These are phyloP conservation scores for Colletotrichum orchidophilum DNA, from an alignment of 2,329 filamentous ascomycete species.

Conservation along the genomic window DNA sequence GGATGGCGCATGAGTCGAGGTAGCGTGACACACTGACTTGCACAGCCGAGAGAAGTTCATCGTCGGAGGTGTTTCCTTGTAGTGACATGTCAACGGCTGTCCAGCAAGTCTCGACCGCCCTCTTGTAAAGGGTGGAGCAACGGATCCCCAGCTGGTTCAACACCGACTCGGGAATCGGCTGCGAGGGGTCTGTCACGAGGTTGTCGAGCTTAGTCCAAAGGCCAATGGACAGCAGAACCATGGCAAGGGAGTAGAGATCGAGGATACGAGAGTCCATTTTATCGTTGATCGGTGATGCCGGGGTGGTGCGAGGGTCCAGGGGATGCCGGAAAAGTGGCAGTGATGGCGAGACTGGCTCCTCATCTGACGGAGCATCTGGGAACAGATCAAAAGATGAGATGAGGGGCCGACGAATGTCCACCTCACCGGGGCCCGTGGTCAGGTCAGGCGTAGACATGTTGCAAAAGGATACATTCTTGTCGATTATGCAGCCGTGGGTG, in stretches of 20 bases:
- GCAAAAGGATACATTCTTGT: slow-evolving; percentile 74
- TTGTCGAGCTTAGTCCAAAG: slow-evolving; percentile 76
- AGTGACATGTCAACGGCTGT: slow-evolving; percentile 73
- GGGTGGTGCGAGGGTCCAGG: slow-evolving; percentile 64
- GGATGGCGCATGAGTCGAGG: slow-evolving; percentile 68
- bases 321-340: slow-evolving; percentile 72
- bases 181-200: slow-evolving; percentile 55
- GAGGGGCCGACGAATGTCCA: slow-evolving; percentile 74
- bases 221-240: slow-evolving; percentile 79
- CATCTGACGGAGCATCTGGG: slow-evolving; percentile 53
- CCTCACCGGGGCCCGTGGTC: slow-evolving; percentile 52
- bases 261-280: slow-evolving; percentile 66
- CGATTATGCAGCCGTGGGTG: slow-evolving; percentile 75
- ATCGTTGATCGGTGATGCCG: slow-evolving; percentile 56
- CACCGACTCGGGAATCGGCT: slow-evolving; percentile 67
- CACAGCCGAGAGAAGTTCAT: slow-evolving; percentile 61
- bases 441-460: slow-evolving; percentile 53
- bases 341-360: slow-evolving; percentile 38
- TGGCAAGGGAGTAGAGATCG: slow-evolving; percentile 78
- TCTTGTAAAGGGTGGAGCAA: slow-evolving; percentile 80
- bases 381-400: slow-evolving; percentile 82
- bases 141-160: slow-evolving; percentile 71
- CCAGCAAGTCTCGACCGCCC: slow-evolving; percentile 77
- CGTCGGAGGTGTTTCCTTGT: slow-evolving; percentile 54
- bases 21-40: slow-evolving; percentile 66